Percentiles rank a stretch among this genome's conserved stretches.
Conservation (phyloP, 2,329 filamentous ascomycete species). For the Colletotrichum brevisporum region DNA sequence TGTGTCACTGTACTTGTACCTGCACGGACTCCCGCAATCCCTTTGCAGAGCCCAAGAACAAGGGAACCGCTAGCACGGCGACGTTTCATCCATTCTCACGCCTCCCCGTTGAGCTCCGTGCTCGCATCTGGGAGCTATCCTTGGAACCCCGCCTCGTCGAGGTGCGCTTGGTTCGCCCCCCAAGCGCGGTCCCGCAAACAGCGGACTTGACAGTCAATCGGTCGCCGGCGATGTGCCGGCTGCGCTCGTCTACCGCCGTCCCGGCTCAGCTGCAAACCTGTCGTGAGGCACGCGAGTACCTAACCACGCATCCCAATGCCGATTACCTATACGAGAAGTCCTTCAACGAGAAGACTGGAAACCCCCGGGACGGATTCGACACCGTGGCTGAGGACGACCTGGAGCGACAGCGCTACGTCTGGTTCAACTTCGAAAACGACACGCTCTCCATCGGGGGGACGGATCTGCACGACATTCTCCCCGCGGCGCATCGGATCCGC, state of each 20-base stretch:
- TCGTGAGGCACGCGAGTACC: constrained; percentile 11
- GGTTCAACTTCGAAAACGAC: constrained; percentile 21
- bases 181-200: too few species aligned
- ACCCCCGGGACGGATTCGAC: background rate
- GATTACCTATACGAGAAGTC: background rate
- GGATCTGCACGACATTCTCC: background rate
- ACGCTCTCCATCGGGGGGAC: constrained; percentile 4
- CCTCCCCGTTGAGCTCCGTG: constrained; percentile 7
- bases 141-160: constrained; percentile 23
- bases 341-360: background rate
- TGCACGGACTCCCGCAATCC: background rate
- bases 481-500: background rate
- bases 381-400: background rate
- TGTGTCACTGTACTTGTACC: too few species aligned
- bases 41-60: background rate
- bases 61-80: background rate
- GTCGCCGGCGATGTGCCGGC: constrained; percentile 6
- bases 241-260: constrained; percentile 8
- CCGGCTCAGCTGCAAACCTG: constrained; percentile 13
- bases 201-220: too few species aligned
- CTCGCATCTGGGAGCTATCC: constrained; percentile 14
- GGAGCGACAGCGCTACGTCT: constrained; percentile 10
- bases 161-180: constrained; percentile 7
- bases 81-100: constrained; percentile 15
- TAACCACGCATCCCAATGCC: background rate